Evolutionary conservation across 768 basidiomycete genomes (phyloP), one percentile per base, ranked within the genome.

Genomic region (Lactarius trivialis): DNA sequence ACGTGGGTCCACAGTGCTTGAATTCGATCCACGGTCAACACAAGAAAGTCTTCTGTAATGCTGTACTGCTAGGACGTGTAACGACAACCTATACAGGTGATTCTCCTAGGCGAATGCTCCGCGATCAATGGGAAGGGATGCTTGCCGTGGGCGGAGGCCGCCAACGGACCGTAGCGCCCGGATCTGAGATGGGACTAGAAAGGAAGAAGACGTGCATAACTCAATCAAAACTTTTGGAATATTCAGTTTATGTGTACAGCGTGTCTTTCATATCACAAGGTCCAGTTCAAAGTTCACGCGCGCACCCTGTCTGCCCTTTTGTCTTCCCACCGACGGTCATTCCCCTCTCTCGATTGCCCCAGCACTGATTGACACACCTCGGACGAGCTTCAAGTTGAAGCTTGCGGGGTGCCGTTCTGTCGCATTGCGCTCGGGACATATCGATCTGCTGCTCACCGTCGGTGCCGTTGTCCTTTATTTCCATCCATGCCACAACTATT

Each of bases 111-210:
- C 60, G 60, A 61, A 7, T n/a, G 30, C 60, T 56, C 60, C 60
- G 55, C 60, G 60, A 50, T 1, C 26, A 28, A 4, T 11, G 21
- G n/a, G 43, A 2, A 21, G 4, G 21, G 43, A 12, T 4, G 21
- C 21, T 6, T 12, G 21, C n/a, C 21, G 43, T 21, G 19, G 39
- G 19, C n/a, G 33, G 7, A 34, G 8, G 33, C 33, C 33, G 8
- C 11, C 7, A 34, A 34, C 33, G 33, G 3, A 34, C 33, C 33
- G n/a, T 9, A 43, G 37, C 37, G 32, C 54, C 36, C 2, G 2
- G 45, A 57, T 57, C 56, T 57, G 14, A 49, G 56, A 57, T 57
- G n/a, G n/a, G n/a, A n/a, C n/a, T n/a, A n/a, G n/a, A n/a, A n/a
- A n/a, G n/a, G n/a, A n/a, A n/a, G n/a, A n/a, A n/a, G n/a, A n/a